A percentile compares a stretch with the other conserved stretches of the same genome.
phyloP scores from a whole-genome alignment of 2,329 filamentous ascomycete genomes.

The Calonectria henricotiae region DNA sequence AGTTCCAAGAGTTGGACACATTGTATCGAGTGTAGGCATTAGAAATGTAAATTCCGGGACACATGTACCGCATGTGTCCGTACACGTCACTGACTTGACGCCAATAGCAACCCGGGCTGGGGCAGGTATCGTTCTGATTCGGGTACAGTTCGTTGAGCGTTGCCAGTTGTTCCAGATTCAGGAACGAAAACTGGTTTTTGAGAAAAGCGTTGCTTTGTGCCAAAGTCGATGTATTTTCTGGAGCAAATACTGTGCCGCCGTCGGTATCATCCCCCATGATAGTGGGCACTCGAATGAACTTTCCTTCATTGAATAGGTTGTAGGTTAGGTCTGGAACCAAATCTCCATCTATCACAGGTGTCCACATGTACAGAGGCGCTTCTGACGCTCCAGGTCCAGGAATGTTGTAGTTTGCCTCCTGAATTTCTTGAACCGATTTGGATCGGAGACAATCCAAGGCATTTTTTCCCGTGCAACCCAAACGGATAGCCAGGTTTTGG shows the following conservation, averaged over 20 bases:
- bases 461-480: slow-evolving; percentile 60
- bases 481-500: slow-evolving; percentile 63
- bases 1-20: slow-evolving; percentile 72
- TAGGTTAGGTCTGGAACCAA: slow-evolving; percentile 69
- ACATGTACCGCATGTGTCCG: slow-evolving; percentile 58
- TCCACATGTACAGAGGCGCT: slow-evolving; percentile 68
- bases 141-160: slow-evolving; percentile 58
- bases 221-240: slow-evolving; percentile 54
- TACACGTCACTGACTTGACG: slow-evolving; percentile 58
- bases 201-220: slow-evolving; percentile 56
- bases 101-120: slow-evolving; percentile 57
- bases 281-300: slow-evolving; percentile 70
- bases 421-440: slow-evolving; percentile 61
- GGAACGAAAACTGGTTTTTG: slow-evolving; percentile 56
- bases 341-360: slow-evolving; percentile 70
- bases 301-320: slow-evolving; percentile 64
- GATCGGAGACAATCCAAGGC: slow-evolving; percentile 66
- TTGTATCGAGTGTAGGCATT: slow-evolving; percentile 54
- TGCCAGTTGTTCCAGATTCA: slow-evolving; percentile 54
- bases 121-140: slow-evolving; percentile 57
- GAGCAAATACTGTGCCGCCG: slow-evolving; percentile 59
- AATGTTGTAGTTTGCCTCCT: slow-evolving; percentile 62
- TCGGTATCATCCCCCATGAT: slow-evolving; percentile 64
- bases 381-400: slow-evolving; percentile 51
- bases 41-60: slow-evolving; percentile 56